These are phyloP conservation scores for Ensete ventricosum DNA, from an alignment of 176 grass and related monocot genomes.

Conservation along the genomic window DNA sequence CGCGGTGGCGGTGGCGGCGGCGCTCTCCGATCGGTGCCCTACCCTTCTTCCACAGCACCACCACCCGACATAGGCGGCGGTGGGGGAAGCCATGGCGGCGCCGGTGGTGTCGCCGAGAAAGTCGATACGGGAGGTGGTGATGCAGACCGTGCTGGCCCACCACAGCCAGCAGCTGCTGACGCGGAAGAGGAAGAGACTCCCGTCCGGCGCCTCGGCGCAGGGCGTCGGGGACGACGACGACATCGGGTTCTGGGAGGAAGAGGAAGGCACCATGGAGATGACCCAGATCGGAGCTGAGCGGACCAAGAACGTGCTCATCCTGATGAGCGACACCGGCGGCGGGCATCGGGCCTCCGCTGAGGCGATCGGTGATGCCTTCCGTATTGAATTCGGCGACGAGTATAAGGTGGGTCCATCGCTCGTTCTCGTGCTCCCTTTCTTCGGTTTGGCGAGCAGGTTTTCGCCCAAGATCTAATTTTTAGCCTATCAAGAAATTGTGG, in stretches of 20 bases:
- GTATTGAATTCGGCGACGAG: slow-evolving; percentile 49
- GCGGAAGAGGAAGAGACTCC: slow-evolving; percentile 10
- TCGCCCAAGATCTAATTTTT: no score
- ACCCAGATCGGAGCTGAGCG: slow-evolving; percentile 5
- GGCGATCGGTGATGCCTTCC: slow-evolving; percentile 71
- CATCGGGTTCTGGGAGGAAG: background rate
- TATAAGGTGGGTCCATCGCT: slow-evolving; percentile 34
- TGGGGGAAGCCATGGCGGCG: slow-evolving; percentile 38
- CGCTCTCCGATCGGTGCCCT: background rate
- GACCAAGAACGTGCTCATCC: slow-evolving; percentile 71
- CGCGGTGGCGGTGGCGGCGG: background rate
- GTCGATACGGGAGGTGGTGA: slow-evolving; percentile 38
- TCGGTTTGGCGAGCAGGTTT: background rate
- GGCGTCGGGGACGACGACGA: slow-evolving; percentile 13
- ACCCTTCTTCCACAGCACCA: background rate
- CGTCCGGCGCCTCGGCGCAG: background rate
- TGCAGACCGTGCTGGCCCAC: background rate
- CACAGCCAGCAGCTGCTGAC: slow-evolving; percentile 29
- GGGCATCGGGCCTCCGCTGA: slow-evolving; percentile 80
- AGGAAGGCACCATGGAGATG: background rate
- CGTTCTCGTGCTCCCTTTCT: background rate
- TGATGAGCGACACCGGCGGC: slow-evolving; percentile 90
- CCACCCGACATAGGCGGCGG: background rate
- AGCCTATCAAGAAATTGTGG: no score
- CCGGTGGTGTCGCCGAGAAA: slow-evolving; percentile 42